Evolutionary conservation across 148 eudicot species (phyloP).

Genomic region (Mesembryanthemum crystallinum): DNA sequence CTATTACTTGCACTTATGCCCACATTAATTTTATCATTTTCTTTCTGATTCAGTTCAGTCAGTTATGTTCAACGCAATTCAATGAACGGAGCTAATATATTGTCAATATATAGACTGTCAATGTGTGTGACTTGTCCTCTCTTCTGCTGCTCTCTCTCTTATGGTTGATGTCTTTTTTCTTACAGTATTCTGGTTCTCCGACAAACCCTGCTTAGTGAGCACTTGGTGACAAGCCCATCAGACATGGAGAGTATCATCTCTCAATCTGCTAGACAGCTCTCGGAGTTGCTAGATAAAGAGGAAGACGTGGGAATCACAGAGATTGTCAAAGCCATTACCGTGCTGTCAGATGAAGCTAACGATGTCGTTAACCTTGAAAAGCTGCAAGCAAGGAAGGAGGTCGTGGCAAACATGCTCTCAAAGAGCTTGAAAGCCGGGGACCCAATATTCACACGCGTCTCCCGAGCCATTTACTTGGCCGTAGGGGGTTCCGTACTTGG

Average conservation of each 20-base stretch:
- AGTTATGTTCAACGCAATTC: too few species aligned
- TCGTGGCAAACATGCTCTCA: constrained; percentile 47
- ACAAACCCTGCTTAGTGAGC: constrained; percentile 44
- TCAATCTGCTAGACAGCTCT: constrained; percentile 31
- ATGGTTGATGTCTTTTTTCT: constrained; percentile 10
- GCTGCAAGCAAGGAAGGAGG: constrained; percentile 35
- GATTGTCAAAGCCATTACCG: constrained; percentile 34
- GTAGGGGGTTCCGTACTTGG: constrained; percentile 41
- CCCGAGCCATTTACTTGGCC: constrained; percentile 42
- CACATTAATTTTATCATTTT: neutral
- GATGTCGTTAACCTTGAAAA: constrained; percentile 24
- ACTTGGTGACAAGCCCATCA: constrained; percentile 28
- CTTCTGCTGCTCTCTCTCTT: neutral
- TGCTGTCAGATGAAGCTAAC: constrained; percentile 17
- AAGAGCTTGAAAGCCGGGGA: constrained; percentile 60
- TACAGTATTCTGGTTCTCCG: constrained; percentile 55
- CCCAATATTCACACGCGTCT: constrained; percentile 40
- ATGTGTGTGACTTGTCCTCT: neutral
- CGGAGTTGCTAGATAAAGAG: constrained; percentile 31
- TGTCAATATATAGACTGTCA: too few species aligned
- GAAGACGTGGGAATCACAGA: constrained; percentile 46
- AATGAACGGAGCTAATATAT: too few species aligned
- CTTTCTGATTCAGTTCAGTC: too few species aligned
- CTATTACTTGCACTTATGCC: neutral
- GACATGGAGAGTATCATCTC: constrained; percentile 43